Conservation (phyloP, 495 filamentous ascomycete species). For the Clavariopsis aquatica region DNA sequence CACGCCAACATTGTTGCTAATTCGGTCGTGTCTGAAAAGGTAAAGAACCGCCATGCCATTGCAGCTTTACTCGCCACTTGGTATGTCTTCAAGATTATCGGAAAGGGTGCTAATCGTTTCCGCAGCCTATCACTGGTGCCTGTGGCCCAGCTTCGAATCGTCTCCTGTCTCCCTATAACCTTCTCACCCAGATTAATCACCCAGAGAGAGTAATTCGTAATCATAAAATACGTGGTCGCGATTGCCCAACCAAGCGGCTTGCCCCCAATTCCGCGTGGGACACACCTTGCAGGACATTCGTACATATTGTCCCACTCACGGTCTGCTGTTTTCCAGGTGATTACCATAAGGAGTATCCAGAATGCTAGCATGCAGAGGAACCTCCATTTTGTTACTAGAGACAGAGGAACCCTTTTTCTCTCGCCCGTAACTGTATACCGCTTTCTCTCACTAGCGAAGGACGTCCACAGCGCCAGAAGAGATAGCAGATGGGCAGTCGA, state of each 20-base stretch:
- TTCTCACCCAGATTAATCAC: neutral
- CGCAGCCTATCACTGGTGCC: neutral
- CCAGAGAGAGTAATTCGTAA: conserved; percentile 1
- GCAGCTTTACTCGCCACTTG: neutral
- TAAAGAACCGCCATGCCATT: neutral
- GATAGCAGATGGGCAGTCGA: conserved; percentile 12
- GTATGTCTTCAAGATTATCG: neutral
- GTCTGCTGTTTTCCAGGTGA: neutral
- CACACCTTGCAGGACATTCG: conserved; percentile 5
- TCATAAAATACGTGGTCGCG: neutral
- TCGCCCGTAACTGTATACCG: neutral
- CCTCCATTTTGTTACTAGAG: neutral
- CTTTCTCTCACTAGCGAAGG: neutral
- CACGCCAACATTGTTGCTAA: neutral
- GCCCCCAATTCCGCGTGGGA: conserved; percentile 1
- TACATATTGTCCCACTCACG: conserved; percentile 2
- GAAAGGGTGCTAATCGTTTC: neutral
- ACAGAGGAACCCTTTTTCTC: neutral
- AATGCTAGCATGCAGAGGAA: conserved; percentile 5
- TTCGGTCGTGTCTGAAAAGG: neutral
- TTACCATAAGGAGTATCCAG: neutral
- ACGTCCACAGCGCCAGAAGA: conserved; percentile 2
- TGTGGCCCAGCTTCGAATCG: neutral
- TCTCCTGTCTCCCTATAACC: neutral
- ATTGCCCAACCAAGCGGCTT: neutral